Base-by-base conservation (phyloP, 2,329 filamentous ascomycete genomes). In the Capronia americana region DNA sequence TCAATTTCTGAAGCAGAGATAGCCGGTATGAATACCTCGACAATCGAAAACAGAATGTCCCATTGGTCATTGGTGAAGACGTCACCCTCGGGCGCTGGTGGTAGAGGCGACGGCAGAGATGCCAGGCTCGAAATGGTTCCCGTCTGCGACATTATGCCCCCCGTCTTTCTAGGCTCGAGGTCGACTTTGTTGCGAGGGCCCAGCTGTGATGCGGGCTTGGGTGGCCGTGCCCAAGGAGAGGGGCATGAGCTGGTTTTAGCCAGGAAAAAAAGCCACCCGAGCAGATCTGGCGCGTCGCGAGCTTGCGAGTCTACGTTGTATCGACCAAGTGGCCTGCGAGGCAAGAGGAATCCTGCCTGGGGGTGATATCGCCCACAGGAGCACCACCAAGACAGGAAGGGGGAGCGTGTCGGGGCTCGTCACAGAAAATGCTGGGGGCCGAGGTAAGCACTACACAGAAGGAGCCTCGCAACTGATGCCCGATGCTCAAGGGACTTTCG, bases 11-110 rank as follows among this genome's bases (percentile, higher is more conserved):
- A 20, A 5, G 56, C n/a, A 26, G 57, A 51, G 51, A 61, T 54
- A 3, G 84, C 80, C 0, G 87, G 86, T 23, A 89, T 78, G 57
- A 88, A 77, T 1, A 86, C 81, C 68, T 88, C 86, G 8, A 83
- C 80, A 32, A 89, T 81, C 26, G 86, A 82, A 55, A 86, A 78
- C 2, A 89, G 77, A 0, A 84, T 87, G 32, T 77, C 80, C 87
- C 87, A 89, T 80, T 89, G 87, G 1, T 79, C 74, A 12, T 82
- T 75, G 1, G 81, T 84, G 70, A 88, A 81, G 57, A 85, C 78
- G 57, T 84, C 79, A 12, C 79, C 76, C 3, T 75, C 69, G 17
- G 84, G 79, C 2, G 80, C 76, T 1, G 84, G 82, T 28, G 84
- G 81, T 10, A 86, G 74, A 59, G 84, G 81, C 46, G 77, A 75